These are phyloP conservation scores for Allium fistulosum DNA, from an alignment of 106 monocot species.

Conservation along the genomic window DNA sequence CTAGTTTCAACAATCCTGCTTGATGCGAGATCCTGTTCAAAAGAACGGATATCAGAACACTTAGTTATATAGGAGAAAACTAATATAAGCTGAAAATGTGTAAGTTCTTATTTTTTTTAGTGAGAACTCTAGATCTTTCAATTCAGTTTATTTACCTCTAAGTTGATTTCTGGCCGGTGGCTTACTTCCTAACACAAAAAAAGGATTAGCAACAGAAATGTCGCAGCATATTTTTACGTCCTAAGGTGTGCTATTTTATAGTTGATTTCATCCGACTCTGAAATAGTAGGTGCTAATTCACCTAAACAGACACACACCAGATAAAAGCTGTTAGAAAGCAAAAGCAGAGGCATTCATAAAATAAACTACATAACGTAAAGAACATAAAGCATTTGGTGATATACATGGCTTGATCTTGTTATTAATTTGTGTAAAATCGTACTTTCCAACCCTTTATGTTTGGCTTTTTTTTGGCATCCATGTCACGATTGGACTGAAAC, in stretches of 20 bases:
- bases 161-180: too few relatives aligned
- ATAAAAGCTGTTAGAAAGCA: slow-evolving; percentile 7
- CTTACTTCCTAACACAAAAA: slow-evolving; percentile 65
- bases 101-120: slow-evolving; percentile 63
- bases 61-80: too few relatives aligned
- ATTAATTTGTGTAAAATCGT: too few relatives aligned
- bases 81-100: too few relatives aligned
- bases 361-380: not conserved
- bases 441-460: slow-evolving; percentile 52
- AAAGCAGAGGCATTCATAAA: not conserved
- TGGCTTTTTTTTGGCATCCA: slow-evolving; percentile 51
- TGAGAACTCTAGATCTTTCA: slow-evolving; percentile 58
- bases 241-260: slow-evolving; percentile 48
- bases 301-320: slow-evolving; percentile 37
- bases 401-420: too few relatives aligned
- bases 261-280: slow-evolving; percentile 75
- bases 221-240: slow-evolving; percentile 42
- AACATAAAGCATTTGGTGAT: too few relatives aligned
- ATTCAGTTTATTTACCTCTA: slow-evolving; percentile 68
- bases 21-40: slow-evolving; percentile 66
- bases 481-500: slow-evolving; percentile 48
- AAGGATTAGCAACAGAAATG: slow-evolving; percentile 46
- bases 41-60: too few relatives aligned
- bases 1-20: slow-evolving; percentile 54
- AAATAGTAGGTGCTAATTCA: slow-evolving; percentile 50